Evolutionary conservation across 2,329 filamentous ascomycete species (phyloP), one percentile per base, ranked within the genome.

Genomic region (Xylariaceae sp.): DNA sequence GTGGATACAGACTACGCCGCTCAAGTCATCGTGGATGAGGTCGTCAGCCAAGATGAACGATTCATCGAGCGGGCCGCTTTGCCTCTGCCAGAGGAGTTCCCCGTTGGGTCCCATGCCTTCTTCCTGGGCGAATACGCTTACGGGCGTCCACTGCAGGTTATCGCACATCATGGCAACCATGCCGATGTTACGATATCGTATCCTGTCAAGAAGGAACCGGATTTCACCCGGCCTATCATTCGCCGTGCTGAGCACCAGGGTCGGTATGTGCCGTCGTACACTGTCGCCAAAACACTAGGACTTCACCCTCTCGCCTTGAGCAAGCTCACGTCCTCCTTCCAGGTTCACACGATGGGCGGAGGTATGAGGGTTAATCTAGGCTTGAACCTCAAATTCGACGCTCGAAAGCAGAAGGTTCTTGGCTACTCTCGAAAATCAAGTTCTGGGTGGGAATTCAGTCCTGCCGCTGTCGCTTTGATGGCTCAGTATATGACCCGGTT

Each of bases 311-410:
- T 98, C 31, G 83, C 92, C 2, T 67, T 98, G 19, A 94, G 89
- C 60, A 98, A 94, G 68, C 84, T 98, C 50, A 96, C 92, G 0
- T 94, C 92, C 2, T 89, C 90, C 0, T 96, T 94, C 58, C 83
- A 81, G 35, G 84, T 98, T 37, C 77, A 77, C 36, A 74, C 63
- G 13, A 77, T 90, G 4, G 86, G 86, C 37, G 87, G 84, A 17
- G 51, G 37, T 16, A 68, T 88, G 38, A 83, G 85, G 49, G 72
- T 94, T 42, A 98, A 98, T 50, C 67, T 98, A 16, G 92, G 92
- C 0, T 69, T 98, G 40, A 98, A 98, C 52, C 71, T 98, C 46
- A 98, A 98, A 58, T 98, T 98, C 39, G 92, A 98, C 56, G 86
- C 78, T 3, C 90, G 86, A 63, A 94, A 95, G 61, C 73, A 89